These are phyloP conservation scores for Glycine latifolia DNA, from an alignment of 306 rosid genomes.

Conservation along the genomic window DNA sequence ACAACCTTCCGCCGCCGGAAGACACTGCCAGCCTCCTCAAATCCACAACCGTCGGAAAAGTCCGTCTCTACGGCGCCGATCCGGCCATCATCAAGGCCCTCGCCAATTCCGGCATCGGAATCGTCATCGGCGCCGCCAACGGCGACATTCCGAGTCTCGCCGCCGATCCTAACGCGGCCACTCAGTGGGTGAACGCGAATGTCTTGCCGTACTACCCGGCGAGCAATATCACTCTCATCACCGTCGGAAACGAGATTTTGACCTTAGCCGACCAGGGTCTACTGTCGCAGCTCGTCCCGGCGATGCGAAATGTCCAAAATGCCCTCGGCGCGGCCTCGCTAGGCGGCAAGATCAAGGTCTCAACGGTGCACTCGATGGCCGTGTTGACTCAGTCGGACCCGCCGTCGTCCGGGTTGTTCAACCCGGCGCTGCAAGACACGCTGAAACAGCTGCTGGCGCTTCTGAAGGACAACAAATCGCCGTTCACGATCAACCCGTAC, in stretches of 20 bases:
- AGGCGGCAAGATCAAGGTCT: constrained; percentile 72
- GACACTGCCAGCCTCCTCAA: constrained; percentile 64
- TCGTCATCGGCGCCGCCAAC: constrained; percentile 69
- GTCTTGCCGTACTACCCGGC: constrained; percentile 74
- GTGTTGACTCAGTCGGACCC: constrained; percentile 79
- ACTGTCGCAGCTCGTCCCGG: constrained; percentile 72
- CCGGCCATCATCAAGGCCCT: constrained; percentile 67
- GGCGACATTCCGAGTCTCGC: constrained; percentile 76
- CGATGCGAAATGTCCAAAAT: constrained; percentile 77
- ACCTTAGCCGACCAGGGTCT: constrained; percentile 60
- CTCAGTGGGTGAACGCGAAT: constrained; percentile 74
- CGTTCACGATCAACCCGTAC: constrained; percentile 81
- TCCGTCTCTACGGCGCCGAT: constrained; percentile 81
- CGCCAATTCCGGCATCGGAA: constrained; percentile 68
- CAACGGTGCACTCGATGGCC: constrained; percentile 88
- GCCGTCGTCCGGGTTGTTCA: constrained; percentile 79
- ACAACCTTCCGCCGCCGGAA: constrained; percentile 74
- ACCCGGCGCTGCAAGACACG: constrained; percentile 51
- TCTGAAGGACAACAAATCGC: constrained; percentile 68
- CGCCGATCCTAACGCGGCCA: constrained; percentile 69
- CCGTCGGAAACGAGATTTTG: constrained; percentile 88
- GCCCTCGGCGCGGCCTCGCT: constrained; percentile 66
- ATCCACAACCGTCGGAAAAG: constrained; percentile 65
- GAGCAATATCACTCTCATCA: constrained; percentile 69
- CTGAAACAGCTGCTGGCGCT: constrained; percentile 62